Evolutionary conservation across 163 green algal genomes (phyloP), one percentile per base, ranked within the genome.

Genomic region (Chlorella variabilis): DNA sequence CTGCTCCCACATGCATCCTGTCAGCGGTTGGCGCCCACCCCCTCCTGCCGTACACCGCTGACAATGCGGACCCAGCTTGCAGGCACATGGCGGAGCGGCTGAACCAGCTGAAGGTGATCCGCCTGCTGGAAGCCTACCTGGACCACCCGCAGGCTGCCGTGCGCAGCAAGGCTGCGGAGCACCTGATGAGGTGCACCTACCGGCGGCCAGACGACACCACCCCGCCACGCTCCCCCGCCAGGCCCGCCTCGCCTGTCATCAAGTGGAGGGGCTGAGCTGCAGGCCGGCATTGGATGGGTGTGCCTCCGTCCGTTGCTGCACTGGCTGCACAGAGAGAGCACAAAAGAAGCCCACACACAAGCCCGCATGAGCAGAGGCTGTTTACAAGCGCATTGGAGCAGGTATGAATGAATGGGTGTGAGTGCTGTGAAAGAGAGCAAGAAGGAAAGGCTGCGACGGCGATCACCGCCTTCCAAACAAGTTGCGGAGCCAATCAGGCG

Each of bases 71-170:
- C n/a, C n/a, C n/a, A n/a, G n/a, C 45, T 54, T 54, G 36, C 73
- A 80, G 73, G 56, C 59, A 31, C 27, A 61, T 80, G 27, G 73
- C 73, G 8, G 56, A 61, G 73, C 59, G 59, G 27, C 18, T 80
- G 73, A 38, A 80, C 38, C 73, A 80, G 56, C 29, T 20, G 17
- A 54, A 56, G 25, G 76, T 75, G 27, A 56, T 76, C 45, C 18
- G 45, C 9, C 33, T 76, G 27, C 76, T 82, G 63, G 62, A 82
- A 63, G 34, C 25, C 20, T 75, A 69, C 63, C 48, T 73, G 42
- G 61, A 76, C 33, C 63, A 82, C 48, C 18, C 63, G 13, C 63
- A 69, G 34, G 4, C 45, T 3, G 63, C 33, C 15, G 65, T 75
- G 8, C 76, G 76, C 6, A 17, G 20, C 33, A 73, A 75, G 76